Base-by-base conservation (phyloP, 441 rosid genomes). In the Euphorbia corollata region DNA sequence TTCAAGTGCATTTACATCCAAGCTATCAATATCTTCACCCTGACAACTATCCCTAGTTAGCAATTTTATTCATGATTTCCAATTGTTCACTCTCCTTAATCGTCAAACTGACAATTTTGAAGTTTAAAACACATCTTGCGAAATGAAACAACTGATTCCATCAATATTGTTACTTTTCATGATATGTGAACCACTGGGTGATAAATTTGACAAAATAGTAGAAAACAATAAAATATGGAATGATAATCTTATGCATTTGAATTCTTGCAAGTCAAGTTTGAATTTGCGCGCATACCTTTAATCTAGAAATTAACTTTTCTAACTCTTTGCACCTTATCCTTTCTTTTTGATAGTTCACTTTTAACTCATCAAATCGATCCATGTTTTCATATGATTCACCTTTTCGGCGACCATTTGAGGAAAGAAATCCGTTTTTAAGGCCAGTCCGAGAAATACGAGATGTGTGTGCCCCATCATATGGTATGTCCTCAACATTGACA, bases 21-120 rank as follows among this genome's bases (percentile, higher is more conserved):
- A 72, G 68, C 75, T 78, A 55, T 70, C 60, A 65, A 86, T 69
- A 74, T 81, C 83, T 71, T 85, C 92, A 32, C 89, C 86, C 92
- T 87, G 79, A 75, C 58, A 68, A 70, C 57, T 63, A 55, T 22
- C 58, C 39, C 39, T 39, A 27, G 0, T 67, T 24, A 41, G 41
- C 18, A 56, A 2, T 58, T 10, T 45, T 3, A 7, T 65, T 12
- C 9, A 3, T 11, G 15, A 6, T 20, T 50, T 23, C 15, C 11
- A 6, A 7, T 45, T 43, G 22, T 23, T 45, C 2, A 13, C n/a
- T 8, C 0, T 24, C n/a, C 55, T 23, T 3, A 23, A 43, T 15
- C 16, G 27, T 45, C 50, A 38, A 22, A 45, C 39, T 22, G 18
- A 22, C 16, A 39, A 16, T 6, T 1, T n/a, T 61, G 19, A 24